A percentile compares a stretch with the other conserved stretches of the same genome.
Evolutionary conservation across 2,329 filamentous ascomycete genomes (phyloP).

Genomic region (Spiromastix sp.): DNA sequence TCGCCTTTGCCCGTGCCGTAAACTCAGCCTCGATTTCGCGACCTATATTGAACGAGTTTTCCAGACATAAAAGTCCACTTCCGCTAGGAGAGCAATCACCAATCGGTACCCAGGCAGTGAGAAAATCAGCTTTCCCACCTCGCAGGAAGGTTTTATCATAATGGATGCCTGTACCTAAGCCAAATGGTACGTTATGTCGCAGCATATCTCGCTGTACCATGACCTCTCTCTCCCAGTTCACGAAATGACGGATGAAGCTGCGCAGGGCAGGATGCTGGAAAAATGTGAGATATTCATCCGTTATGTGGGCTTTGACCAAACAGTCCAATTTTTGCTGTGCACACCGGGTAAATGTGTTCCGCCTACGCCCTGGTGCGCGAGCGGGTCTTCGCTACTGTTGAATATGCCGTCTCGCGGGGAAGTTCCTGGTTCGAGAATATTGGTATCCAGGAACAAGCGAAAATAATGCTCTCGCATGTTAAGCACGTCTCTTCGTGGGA

Average conservation of each 20-base stretch:
- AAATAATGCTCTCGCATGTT: slow-evolving; percentile 34
- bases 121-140: slow-evolving; percentile 23
- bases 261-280: slow-evolving; percentile 26
- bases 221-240: slow-evolving; percentile 27
- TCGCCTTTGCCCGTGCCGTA: slow-evolving; percentile 14
- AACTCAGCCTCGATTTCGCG: slow-evolving; percentile 31
- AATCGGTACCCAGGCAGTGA: slow-evolving; percentile 28
- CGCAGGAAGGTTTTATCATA: slow-evolving; percentile 35
- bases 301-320: slow-evolving; percentile 24
- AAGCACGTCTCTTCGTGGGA: slow-evolving; percentile 35
- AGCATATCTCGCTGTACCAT: slow-evolving; percentile 27
- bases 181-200: slow-evolving; percentile 29
- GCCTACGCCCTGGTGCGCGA: slow-evolving; percentile 27
- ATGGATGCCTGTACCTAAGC: slow-evolving; percentile 30
- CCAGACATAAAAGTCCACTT: slow-evolving; percentile 35
- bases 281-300: slow-evolving; percentile 23
- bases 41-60: slow-evolving; percentile 26
- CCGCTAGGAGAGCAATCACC: slow-evolving; percentile 27
- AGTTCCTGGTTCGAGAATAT: slow-evolving; percentile 29
- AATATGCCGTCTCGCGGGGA: slow-evolving; percentile 33
- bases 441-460: slow-evolving; percentile 25
- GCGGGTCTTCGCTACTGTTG: slow-evolving; percentile 23
- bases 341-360: slow-evolving; percentile 18
- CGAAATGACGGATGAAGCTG: slow-evolving; percentile 26
- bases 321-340: slow-evolving; percentile 17